Percentiles rank a stretch among this genome's conserved stretches.
Conservation (phyloP, 768 basidiomycete species). For the Galerina marginata region DNA sequence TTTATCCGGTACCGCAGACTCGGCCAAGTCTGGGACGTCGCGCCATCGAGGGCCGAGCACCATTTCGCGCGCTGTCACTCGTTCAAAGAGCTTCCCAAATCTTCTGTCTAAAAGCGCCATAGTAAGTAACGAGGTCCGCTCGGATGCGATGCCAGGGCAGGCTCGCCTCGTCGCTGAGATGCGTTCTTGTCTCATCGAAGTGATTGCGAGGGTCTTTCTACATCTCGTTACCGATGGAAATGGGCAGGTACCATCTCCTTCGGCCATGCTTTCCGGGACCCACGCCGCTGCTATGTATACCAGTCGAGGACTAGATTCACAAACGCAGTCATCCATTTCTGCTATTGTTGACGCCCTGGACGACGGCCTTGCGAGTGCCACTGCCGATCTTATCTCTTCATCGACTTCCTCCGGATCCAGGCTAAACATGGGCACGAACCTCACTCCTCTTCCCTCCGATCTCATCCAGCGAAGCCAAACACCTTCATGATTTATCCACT, state of each 20-base stretch:
- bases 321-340: not conserved
- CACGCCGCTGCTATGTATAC: not conserved
- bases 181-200: constrained; percentile 3
- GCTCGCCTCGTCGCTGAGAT: constrained; percentile 1
- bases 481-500: not conserved
- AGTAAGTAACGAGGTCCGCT: not conserved
- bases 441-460: not conserved
- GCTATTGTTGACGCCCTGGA: too few species aligned
- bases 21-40: not conserved
- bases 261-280: not conserved
- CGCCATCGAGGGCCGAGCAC: not conserved
- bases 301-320: not conserved
- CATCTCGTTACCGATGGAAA: constrained; percentile 1
- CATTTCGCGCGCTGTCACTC: not conserved
- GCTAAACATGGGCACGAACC: not conserved
- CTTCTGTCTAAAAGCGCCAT: not conserved
- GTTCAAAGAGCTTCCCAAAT: constrained; percentile 5
- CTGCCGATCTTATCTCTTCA: too few species aligned
- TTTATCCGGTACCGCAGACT: not conserved
- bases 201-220: constrained; percentile 5
- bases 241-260: not conserved
- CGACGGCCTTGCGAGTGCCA: too few species aligned
- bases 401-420: too few species aligned
- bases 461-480: constrained; percentile 1
- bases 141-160: not conserved